Percentiles rank a stretch among this genome's conserved stretches.
These are phyloP conservation scores for Colletotrichum sp. DNA, from an alignment of 2,329 filamentous ascomycete genomes.

Conservation along the genomic window DNA sequence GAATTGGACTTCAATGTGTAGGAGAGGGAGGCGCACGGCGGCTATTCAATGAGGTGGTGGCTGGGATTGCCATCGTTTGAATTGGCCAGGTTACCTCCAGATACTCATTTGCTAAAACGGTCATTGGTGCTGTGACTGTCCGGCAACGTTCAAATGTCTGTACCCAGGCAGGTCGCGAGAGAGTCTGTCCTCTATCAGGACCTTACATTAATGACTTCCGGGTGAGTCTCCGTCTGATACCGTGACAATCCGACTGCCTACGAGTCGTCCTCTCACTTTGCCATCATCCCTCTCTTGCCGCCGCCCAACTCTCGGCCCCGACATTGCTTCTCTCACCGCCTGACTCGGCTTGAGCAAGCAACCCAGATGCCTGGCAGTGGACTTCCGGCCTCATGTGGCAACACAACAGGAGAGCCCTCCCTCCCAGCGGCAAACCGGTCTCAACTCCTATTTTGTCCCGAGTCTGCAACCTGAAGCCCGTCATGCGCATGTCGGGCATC, in stretches of 20 bases:
- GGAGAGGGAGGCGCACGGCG: not conserved
- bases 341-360: slow-evolving; percentile 17
- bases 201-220: not conserved
- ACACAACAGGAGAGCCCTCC: slow-evolving; percentile 14
- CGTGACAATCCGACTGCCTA: not conserved
- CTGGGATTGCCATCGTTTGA: not conserved
- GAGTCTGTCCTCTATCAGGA: not conserved
- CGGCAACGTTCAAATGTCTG: not conserved
- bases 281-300: not conserved
- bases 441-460: not conserved
- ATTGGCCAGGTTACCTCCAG: not conserved
- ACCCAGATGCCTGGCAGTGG: slow-evolving; percentile 18
- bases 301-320: not conserved
- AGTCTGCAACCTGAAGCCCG: not conserved
- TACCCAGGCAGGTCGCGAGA: not conserved
- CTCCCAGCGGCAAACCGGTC: slow-evolving; percentile 6
- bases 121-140: not conserved
- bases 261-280: not conserved
- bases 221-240: not conserved
- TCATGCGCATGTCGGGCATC: slow-evolving; percentile 9
- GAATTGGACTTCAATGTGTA: not conserved
- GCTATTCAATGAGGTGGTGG: not conserved
- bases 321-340: slow-evolving; percentile 14
- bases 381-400: slow-evolving; percentile 10
- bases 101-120: not conserved